These are phyloP conservation scores for Termitomyces sp. DNA, from an alignment of 768 basidiomycete species.

Conservation along the genomic window DNA sequence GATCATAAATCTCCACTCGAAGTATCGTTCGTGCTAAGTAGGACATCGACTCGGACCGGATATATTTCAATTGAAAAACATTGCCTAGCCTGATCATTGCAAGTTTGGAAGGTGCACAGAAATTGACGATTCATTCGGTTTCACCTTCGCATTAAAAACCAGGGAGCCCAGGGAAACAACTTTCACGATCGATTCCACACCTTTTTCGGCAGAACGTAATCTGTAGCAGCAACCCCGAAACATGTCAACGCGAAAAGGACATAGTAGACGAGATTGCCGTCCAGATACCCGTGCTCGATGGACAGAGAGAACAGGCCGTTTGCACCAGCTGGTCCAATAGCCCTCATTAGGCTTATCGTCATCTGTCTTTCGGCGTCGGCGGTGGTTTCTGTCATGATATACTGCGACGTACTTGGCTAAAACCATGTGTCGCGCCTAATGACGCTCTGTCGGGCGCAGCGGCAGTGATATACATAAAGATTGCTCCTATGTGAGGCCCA, in stretches of 20 bases:
- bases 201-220: slow-evolving; percentile 30
- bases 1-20: too few species aligned
- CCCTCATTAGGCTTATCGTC: slow-evolving; percentile 35
- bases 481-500: slow-evolving; percentile 40
- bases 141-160: neutral
- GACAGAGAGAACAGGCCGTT: slow-evolving; percentile 70
- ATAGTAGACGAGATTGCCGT: slow-evolving; percentile 56
- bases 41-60: too few species aligned
- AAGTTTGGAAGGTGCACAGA: too few species aligned
- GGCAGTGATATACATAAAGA: slow-evolving; percentile 70
- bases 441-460: slow-evolving; percentile 63
- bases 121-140: too few species aligned
- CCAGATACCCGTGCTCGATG: slow-evolving; percentile 45
- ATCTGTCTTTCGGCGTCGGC: slow-evolving; percentile 20
- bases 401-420: slow-evolving; percentile 15
- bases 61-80: too few species aligned
- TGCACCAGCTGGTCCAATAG: slow-evolving; percentile 53
- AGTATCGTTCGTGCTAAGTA: too few species aligned
- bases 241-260: slow-evolving; percentile 27
- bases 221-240: slow-evolving; percentile 25
- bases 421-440: slow-evolving; percentile 67
- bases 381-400: neutral
- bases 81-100: too few species aligned
- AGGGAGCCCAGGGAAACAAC: neutral
- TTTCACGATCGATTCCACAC: slow-evolving; percentile 13